Percentiles rank a stretch among this genome's conserved stretches.
These are phyloP conservation scores for Sporothrix brasiliensis DNA, from an alignment of 2,329 filamentous ascomycete genomes.

Conservation along the genomic window DNA sequence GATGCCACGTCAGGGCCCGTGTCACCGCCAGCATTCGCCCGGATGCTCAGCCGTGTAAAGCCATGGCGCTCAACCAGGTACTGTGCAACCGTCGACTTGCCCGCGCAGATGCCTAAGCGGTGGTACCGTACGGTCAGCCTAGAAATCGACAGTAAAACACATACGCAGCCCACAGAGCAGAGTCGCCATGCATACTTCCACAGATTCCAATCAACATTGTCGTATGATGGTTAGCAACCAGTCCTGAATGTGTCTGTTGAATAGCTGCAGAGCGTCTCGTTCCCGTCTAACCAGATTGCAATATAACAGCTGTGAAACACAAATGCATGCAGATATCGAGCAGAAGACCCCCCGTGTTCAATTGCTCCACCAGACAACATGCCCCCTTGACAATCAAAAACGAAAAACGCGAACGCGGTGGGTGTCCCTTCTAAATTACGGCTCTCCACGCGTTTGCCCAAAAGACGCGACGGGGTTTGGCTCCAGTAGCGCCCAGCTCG, in stretches of 20 bases:
- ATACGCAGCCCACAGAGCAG: slow-evolving; percentile 7
- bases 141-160: background rate
- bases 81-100: slow-evolving; percentile 85
- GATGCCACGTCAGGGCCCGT: background rate
- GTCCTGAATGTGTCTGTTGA: background rate
- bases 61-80: slow-evolving; percentile 83
- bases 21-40: background rate
- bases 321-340: background rate
- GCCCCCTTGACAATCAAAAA: slow-evolving; percentile 23
- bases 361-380: background rate
- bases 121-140: slow-evolving; percentile 28
- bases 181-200: slow-evolving; percentile 57
- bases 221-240: background rate
- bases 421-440: background rate
- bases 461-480: slow-evolving; percentile 7
- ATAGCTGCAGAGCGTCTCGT: background rate
- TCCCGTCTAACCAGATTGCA: slow-evolving; percentile 7
- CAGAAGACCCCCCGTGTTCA: background rate
- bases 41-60: slow-evolving; percentile 73
- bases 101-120: slow-evolving; percentile 80
- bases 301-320: slow-evolving; percentile 2
- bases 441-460: slow-evolving; percentile 8
- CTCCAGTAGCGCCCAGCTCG: background rate
- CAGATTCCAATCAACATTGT: slow-evolving; percentile 77
- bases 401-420: slow-evolving; percentile 20